Evolutionary conservation across 495 filamentous ascomycete species (phyloP), one percentile per base, ranked within the genome.

Genomic region (Aspergillus sclerotioniger): DNA sequence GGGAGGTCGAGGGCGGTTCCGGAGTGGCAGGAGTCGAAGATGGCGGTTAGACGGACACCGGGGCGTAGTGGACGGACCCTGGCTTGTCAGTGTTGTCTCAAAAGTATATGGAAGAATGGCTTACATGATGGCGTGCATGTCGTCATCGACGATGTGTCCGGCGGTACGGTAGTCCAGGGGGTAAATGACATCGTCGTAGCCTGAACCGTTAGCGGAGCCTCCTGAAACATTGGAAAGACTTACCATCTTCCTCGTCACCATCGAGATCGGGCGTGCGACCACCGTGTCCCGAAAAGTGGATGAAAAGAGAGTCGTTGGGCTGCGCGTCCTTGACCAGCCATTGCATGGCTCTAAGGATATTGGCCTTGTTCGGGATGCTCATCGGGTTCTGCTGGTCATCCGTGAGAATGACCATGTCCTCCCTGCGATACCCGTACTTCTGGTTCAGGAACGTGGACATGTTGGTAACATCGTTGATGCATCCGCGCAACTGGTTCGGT

Each of bases 11-110:
- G 82, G 6, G 92, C 94, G 1, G 94, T 96, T 58, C 94, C 94
- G 12, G 92, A 96, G 74, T 98, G 94, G 74, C 94, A 98, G 12
- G 92, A 96, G 76, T 98, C 94, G 76, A 96, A 98, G 69, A 98
- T 96, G 33, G 94, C 95, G 1, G 94, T 98, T 51, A 98, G 75
- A 28, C 94, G 87, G 7, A 96, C 94, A 56, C 94, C 94, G 3
- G 89, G 80, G 54, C 81, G 82, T n/a, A 98, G 78, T 6, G 90
- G 87, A 37, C 76, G 76, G 51, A 98, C 94, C 62, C 69, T 71
- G 16, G 31, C 32, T 3, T 19, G 50, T 58, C 41, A 53, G 29
- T 50, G 35, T 60, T 13, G 13, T 16, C 35, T 13, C 16, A 31
- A 13, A 12, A 9, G 43, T 13, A 37, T 37, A 2, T 6, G 9